Base-by-base conservation (phyloP, 345 rosid species). In the Eucalyptus sideroxylon region DNA sequence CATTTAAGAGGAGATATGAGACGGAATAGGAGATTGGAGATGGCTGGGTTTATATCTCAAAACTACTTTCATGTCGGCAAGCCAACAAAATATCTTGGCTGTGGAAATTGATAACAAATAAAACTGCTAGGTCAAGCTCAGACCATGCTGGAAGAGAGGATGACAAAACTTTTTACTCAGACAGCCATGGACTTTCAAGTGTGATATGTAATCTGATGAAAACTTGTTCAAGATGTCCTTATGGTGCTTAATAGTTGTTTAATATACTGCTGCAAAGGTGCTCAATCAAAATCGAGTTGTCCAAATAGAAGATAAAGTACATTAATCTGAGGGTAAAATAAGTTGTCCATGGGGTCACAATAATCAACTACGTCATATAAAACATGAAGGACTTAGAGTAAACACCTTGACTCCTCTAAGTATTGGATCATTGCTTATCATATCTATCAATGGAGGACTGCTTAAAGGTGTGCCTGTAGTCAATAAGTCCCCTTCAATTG, bases 341-440 rank as follows among this genome's bases (percentile, higher is more conserved):
- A 77, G 47, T 77, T 6, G 47, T 77, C 83, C 83, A 77, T 77
- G 83, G 83, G 12, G 30, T 50, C 45, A 34, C 34, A 27, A 37
- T 51, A 50, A 86, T 86, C 11, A 8, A 86, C 60, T 50, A 50
- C 40, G 11, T n/a, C 6, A 49, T 17, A 19, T 31, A 13, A 49
- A 88, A 65, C 89, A 50, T 44, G n/a, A 82, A 59, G 60, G 59
- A 49, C 77, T 42, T 21, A 37, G 24, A 37, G 83, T 27, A 88
- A 24, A 93, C 89, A 98, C 99, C 99, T 98, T 98, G 47, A 96
- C 99, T 87, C 97, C 96, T 88, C 93, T 89, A 72, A 98, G 99
- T 90, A 98, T 91, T 88, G 99, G 98, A 91, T 98, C 99, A 91
- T 95, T 98, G 91, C 99, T 98, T 92, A 98, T 94, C 97, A 98